These are phyloP conservation scores for Zygosaccharomyces pseudobailii DNA, from an alignment of 1,139 yeast genomes.

Conservation along the genomic window DNA sequence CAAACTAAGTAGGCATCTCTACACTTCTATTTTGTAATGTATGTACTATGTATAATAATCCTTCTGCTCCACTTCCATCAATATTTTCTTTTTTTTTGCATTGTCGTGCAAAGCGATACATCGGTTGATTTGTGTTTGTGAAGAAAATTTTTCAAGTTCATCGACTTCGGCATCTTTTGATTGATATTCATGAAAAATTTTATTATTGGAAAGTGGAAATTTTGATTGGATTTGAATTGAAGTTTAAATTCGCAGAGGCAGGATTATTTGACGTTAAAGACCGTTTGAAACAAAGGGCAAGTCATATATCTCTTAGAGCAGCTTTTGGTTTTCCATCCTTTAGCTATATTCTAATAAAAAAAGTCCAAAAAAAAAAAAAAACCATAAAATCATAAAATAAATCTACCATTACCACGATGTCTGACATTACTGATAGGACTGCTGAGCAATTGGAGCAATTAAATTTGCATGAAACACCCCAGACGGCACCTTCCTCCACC, in stretches of 20 bases:
- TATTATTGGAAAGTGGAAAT: background rate
- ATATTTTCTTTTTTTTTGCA: background rate
- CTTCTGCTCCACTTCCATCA: too few species aligned
- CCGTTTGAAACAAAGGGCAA: slow-evolving; percentile 19
- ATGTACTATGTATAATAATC: too few species aligned
- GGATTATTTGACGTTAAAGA: slow-evolving; percentile 15
- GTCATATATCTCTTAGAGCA: slow-evolving; percentile 8
- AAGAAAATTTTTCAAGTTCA: background rate
- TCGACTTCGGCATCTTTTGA: background rate
- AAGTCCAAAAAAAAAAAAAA: slow-evolving; percentile 15
- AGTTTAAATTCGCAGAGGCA: slow-evolving; percentile 11
- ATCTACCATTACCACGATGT: slow-evolving; percentile 28
- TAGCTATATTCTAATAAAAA: slow-evolving; percentile 16
- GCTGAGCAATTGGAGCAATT: slow-evolving; percentile 39
- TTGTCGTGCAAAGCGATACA: background rate
- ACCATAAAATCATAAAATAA: slow-evolving; percentile 2
- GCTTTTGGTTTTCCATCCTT: slow-evolving; percentile 14
- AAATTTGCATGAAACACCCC: slow-evolving; percentile 34
- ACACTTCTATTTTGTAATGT: too few species aligned
- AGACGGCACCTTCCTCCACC: slow-evolving; percentile 28
- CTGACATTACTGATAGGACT: slow-evolving; percentile 39
- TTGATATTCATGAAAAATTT: background rate
- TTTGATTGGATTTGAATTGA: background rate
- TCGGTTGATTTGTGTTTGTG: background rate
- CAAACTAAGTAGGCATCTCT: background rate